Conservation (phyloP, 176 grass and related monocot genomes). For the Hordeum marinum region DNA sequence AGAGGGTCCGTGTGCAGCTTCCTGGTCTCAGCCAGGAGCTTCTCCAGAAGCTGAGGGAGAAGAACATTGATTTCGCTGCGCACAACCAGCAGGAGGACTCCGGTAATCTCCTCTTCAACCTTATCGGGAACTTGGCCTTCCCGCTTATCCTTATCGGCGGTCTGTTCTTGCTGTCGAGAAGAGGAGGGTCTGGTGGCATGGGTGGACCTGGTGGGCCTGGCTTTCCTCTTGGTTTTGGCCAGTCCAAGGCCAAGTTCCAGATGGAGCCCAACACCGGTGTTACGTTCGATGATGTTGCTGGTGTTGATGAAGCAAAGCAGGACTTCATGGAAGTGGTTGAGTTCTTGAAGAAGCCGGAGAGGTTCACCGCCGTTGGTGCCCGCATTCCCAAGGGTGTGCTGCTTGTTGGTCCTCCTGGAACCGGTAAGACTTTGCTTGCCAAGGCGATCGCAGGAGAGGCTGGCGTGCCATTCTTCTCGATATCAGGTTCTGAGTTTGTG, state of each 20-base stretch:
- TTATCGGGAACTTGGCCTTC: constrained; percentile 94
- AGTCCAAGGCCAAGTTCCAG: constrained; percentile 96
- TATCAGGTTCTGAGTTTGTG: constrained; percentile 95
- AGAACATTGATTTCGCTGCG: constrained; percentile 95
- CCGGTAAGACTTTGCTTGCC: constrained; percentile 94
- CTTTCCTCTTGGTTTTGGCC: constrained; percentile 83
- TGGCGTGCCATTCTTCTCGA: constrained; percentile 97
- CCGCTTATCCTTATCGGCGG: constrained; percentile 95
- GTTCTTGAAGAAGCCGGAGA: constrained; percentile 96
- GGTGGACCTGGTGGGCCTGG: constrained; percentile 89
- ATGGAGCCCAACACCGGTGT: constrained; percentile 99
- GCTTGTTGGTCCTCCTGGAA: constrained; percentile 92
- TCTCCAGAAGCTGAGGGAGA: constrained; percentile 91
- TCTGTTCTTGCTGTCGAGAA: constrained; percentile 85
- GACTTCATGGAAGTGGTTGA: constrained; percentile 99
- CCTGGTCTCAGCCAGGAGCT: constrained; percentile 92
- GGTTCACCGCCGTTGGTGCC: constrained; percentile 95
- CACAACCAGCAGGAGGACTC: constrained; percentile 95
- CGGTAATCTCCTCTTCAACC: constrained; percentile 79
- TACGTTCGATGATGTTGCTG: constrained; percentile 95
- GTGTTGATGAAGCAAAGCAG: constrained; percentile 90
- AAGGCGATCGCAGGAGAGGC: constrained; percentile 98
- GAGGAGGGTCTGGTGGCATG: constrained; percentile 70
- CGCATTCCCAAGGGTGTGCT: constrained; percentile 98
- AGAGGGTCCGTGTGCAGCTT: constrained; percentile 92